phyloP scores from a whole-genome alignment of 768 basidiomycete genomes.

The Lentinula boryana region DNA sequence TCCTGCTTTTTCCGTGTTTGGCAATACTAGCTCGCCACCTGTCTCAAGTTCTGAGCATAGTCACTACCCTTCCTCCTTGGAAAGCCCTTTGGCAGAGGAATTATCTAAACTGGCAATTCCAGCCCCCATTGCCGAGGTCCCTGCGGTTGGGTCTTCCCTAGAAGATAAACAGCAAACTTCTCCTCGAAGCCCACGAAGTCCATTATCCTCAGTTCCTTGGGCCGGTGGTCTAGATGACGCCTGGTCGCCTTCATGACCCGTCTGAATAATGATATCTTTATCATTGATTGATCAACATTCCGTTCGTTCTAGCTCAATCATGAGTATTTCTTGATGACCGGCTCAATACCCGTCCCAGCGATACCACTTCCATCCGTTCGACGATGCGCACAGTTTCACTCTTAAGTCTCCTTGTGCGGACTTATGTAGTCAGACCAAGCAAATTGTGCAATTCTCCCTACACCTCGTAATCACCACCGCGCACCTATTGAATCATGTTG shows the following conservation, averaged over 20 bases:
- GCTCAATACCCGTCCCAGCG: background rate
- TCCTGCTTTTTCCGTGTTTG: slow-evolving; percentile 48
- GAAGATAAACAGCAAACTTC: background rate
- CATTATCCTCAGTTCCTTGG: slow-evolving; percentile 30
- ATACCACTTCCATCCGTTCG: background rate
- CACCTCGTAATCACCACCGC: background rate
- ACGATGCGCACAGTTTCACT: background rate
- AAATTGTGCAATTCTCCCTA: background rate
- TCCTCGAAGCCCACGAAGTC: slow-evolving; percentile 8
- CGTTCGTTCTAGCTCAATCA: background rate
- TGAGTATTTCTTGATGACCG: background rate
- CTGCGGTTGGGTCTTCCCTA: background rate
- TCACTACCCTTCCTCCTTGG: slow-evolving; percentile 1
- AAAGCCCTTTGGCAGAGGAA: background rate
- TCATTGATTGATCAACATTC: background rate
- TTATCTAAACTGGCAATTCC: background rate
- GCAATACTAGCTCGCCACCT: slow-evolving; percentile 14
- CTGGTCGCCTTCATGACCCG: slow-evolving; percentile 26
- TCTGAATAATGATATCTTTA: background rate
- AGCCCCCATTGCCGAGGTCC: background rate
- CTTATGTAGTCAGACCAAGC: too few relatives aligned
- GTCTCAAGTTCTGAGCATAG: slow-evolving; percentile 9
- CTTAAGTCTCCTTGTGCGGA: too few relatives aligned
- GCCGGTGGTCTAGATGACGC: slow-evolving; percentile 31
- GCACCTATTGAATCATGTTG: background rate